Conservation (phyloP, 2,329 filamentous ascomycete genomes). For the Penicillium sp. region DNA sequence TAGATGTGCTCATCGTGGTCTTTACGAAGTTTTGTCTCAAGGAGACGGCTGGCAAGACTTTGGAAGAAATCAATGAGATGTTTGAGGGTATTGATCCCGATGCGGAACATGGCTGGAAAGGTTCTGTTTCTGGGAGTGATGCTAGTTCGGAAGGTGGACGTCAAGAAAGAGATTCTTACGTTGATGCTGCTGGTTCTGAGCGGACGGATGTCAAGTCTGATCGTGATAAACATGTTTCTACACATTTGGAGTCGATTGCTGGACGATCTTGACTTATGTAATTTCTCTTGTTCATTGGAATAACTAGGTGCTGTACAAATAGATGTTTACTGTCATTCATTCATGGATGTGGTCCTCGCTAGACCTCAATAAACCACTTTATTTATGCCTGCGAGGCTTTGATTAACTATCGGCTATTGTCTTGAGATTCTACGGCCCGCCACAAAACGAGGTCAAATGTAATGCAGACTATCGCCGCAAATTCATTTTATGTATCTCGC, state of each 20-base stretch:
- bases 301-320: no score
- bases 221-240: constrained; percentile 5
- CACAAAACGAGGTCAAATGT: no score
- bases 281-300: no score
- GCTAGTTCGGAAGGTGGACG: neutral
- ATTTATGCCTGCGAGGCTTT: no score
- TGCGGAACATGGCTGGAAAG: constrained; percentile 13
- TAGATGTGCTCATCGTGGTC: constrained; percentile 43
- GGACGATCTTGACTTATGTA: constrained; percentile 9
- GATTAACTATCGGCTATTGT: no score
- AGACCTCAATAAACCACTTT: no score
- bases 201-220: constrained; percentile 3
- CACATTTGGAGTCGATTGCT: constrained; percentile 13
- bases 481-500: no score
- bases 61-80: constrained; percentile 52
- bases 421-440: no score
- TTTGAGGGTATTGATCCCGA: constrained; percentile 40
- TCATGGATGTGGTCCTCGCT: no score
- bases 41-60: constrained; percentile 51
- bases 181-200: constrained; percentile 2
- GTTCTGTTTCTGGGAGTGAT: neutral
- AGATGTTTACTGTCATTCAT: no score
- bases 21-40: constrained; percentile 52
- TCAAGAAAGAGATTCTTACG: neutral
- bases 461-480: no score